phyloP scores from a whole-genome alignment of 257 asterid species.

The Buddleja alternifolia region DNA sequence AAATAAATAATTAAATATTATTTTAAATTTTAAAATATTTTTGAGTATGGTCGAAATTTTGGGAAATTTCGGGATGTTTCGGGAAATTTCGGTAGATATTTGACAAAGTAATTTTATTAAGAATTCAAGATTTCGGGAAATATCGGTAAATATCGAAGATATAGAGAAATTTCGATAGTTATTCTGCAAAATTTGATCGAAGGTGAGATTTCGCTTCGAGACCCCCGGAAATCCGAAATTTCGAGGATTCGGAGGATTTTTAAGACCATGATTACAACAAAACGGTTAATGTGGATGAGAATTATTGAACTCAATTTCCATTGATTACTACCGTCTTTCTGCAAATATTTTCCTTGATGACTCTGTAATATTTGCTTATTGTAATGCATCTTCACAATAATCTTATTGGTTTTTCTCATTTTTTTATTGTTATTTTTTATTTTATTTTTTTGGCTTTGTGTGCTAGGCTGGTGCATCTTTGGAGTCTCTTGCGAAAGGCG shows the following conservation, averaged over 20 bases:
- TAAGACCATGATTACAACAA: background rate
- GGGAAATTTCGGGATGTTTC: too few relatives aligned
- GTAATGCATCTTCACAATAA: background rate
- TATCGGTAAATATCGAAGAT: too few relatives aligned
- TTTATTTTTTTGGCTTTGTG: slow-evolving; percentile 5
- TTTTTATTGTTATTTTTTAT: background rate
- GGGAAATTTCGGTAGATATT: too few relatives aligned
- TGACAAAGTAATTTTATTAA: too few relatives aligned
- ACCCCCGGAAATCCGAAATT: too few relatives aligned
- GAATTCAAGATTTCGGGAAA: too few relatives aligned
- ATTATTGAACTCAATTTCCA: background rate
- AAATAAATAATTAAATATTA: too few relatives aligned
- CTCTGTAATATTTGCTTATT: background rate
- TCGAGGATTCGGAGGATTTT: background rate
- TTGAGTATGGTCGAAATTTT: too few relatives aligned
- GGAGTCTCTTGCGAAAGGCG: slow-evolving; percentile 88
- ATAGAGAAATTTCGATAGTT: too few relatives aligned
- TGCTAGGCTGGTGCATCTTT: slow-evolving; percentile 83
- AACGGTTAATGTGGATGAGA: slow-evolving; percentile 5
- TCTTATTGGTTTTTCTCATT: background rate
- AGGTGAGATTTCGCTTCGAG: too few relatives aligned
- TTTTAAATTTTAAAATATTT: too few relatives aligned
- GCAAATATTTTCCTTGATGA: slow-evolving; percentile 2
- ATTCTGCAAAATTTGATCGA: too few relatives aligned
- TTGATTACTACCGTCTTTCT: background rate